Evolutionary conservation across 2,329 filamentous ascomycete species (phyloP), one percentile per base, ranked within the genome.

Genomic region (Fusarium duplospermum): DNA sequence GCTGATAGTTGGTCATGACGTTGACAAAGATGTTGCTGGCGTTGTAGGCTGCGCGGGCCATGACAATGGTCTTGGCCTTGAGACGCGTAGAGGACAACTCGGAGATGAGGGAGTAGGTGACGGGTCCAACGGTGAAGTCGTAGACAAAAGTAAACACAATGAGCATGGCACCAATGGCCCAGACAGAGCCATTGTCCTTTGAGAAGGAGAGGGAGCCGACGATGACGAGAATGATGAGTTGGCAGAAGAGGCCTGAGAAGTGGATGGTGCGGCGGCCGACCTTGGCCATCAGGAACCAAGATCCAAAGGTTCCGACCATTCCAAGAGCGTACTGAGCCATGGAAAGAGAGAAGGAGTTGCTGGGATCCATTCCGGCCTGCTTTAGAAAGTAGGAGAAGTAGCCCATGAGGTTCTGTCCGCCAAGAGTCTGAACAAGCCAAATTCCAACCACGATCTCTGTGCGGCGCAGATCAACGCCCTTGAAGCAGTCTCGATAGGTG

Each of bases 1-100:
- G 81, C 72, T 87, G 85, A 70, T 87, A 85, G 50, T 87, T 86
- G 1, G 87, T 85, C 74, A 85, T 83, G 76, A 87, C 81, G 47
- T 86, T 88, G 69, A 85, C 85, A 47, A 88, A 83, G 31, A 90
- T 87, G 70, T 86, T 86, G 76, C 83, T 83, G 13, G 87, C 81
- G 59, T 89, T 82, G 64, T 82, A 82, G 0, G 79, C 80, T 0
- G 81, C 77, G 14, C 88, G 83, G 1, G 87, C 86, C 58, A 90
- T 80, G 4, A 88, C 87, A 14, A 89, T 86, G 1, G 88, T 89
- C 81, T 89, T 89, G 33, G 85, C 83, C 69, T 87, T 86, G 40
- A 90, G 84, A 10, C 88, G 84, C 1, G 86, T 87, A 0, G 88
- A 89, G 0, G 87, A 88, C 5, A 87, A 83, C 72, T 90, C 89